Evolutionary conservation across 75 land plant species (phyloP).

Genomic region (Selaginella moellendorffii): DNA sequence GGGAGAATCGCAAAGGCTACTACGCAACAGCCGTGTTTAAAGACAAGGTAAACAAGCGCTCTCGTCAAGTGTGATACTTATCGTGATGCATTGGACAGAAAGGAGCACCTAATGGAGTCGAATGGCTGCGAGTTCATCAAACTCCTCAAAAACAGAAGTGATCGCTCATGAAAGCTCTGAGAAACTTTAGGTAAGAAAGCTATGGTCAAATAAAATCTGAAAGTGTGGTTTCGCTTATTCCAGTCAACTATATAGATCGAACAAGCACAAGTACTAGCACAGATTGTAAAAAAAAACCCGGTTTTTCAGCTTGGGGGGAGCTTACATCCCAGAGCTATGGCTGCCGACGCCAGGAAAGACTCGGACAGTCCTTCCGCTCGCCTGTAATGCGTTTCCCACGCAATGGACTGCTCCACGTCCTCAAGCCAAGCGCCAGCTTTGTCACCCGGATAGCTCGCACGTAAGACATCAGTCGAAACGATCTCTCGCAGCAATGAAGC

Average conservation of each 20-base stretch:
- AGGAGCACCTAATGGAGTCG: constrained; percentile 31
- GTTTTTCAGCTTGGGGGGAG: too few species aligned
- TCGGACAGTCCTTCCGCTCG: constrained; percentile 36
- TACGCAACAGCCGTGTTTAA: constrained; percentile 29
- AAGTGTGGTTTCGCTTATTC: too few species aligned
- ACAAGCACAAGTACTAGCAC: too few species aligned
- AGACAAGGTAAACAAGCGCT: constrained; percentile 17
- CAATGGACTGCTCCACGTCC: constrained; percentile 52
- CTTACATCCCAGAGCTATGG: constrained; percentile 46
- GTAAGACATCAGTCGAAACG: constrained; percentile 15
- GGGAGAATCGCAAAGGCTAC: constrained; percentile 24
- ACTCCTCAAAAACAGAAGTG: constrained; percentile 11
- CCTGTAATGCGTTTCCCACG: constrained; percentile 52
- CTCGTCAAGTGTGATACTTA: not conserved
- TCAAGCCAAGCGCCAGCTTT: not conserved
- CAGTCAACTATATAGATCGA: too few species aligned
- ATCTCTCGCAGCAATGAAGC: constrained; percentile 48
- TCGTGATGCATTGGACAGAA: constrained; percentile 13
- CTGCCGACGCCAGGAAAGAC: constrained; percentile 41
- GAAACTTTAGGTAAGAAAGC: too few species aligned
- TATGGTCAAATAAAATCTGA: too few species aligned
- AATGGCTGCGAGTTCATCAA: constrained; percentile 34
- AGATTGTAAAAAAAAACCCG: too few species aligned
- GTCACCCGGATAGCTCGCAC: constrained; percentile 20
- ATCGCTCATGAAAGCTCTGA: too few species aligned